These are phyloP conservation scores for Kazachstania taianensis DNA, from an alignment of 805 yeast genomes.

Conservation along the genomic window DNA sequence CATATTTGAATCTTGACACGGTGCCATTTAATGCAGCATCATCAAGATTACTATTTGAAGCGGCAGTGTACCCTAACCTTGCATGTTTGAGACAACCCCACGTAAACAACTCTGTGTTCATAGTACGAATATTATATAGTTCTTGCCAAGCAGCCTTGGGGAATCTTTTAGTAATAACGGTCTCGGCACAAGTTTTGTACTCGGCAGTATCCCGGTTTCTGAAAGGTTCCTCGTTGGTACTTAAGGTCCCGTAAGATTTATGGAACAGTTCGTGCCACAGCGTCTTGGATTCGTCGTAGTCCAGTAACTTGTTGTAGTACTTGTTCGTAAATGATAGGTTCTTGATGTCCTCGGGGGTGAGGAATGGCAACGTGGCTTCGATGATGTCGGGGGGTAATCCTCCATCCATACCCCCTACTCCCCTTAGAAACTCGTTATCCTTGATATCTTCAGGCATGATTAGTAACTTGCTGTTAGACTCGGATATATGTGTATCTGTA, in stretches of 20 bases:
- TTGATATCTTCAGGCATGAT: too few species aligned
- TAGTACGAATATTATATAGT: conserved; percentile 16
- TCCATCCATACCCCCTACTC: too few species aligned
- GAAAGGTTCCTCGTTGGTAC: conserved; percentile 26
- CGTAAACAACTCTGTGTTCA: conserved; percentile 18
- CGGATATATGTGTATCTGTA: too few species aligned
- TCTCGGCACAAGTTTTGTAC: conserved; percentile 20
- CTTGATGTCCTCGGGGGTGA: conserved; percentile 20
- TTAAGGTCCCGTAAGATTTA: conserved; percentile 20
- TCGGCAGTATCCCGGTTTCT: conserved; percentile 11
- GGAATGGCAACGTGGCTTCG: conserved; percentile 22
- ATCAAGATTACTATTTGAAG: conserved; percentile 14
- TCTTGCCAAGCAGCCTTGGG: conserved; percentile 20
- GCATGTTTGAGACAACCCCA: conserved; percentile 29
- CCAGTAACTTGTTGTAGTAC: conserved; percentile 22
- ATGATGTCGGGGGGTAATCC: conserved; percentile 26
- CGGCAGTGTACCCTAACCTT: conserved; percentile 24
- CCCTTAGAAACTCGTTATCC: too few species aligned
- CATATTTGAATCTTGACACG: conserved; percentile 19
- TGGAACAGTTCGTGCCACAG: conserved; percentile 27
- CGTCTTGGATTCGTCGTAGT: conserved; percentile 18
- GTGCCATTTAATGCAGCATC: conserved; percentile 14
- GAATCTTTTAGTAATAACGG: conserved; percentile 13
- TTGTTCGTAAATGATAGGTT: conserved; percentile 26
- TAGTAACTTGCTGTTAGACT: too few species aligned